Evolutionary conservation across 371 early-diverging fungal genomes (phyloP), one percentile per base, ranked within the genome.

Genomic region (Mucor indicus): DNA sequence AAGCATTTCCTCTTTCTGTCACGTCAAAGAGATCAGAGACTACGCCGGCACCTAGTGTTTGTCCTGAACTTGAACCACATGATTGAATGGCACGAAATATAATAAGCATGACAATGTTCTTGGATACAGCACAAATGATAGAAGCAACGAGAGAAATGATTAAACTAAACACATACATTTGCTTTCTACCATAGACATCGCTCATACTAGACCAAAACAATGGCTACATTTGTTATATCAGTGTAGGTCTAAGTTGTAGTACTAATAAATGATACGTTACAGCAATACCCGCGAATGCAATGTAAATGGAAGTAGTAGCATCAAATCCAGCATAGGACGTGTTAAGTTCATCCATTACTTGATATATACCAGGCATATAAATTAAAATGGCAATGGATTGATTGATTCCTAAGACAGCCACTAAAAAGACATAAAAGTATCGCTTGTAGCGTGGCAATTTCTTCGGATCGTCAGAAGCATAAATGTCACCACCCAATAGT

Each of bases 51-150:
- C 63, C 62, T 16, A 87, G 67, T 11, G 83, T 69, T 38, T 77
- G 68, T 10, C 80, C 83, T 7, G 85, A 81, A 17, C 82, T 79
- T 1, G 83, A 53, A 4, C 88, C 88, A 20, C 69, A 63, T 9
- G 86, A 64, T 60, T 90, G 90, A 21, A 90, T 49, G 4, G 78
- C 60, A 0, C 90, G 85, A 38, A 85, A 82, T 2, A 71, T 55
- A 22, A 83, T 73, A 12, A 90, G 60, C 39, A 77, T 51, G 1
- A 59, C 59, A 20, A 83, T 64, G 16, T 50, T 77, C 1, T 48
- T 59, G 3, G 87, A 69, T 4, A 80, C 44, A 12, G 81, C 83
- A 39, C 83, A 83, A 0, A 83, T 70, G 11, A 90, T 44, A 30
- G 80, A 77, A n/a, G 82, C 84, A 0, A 75, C 36, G 4, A 70